A percentile compares a stretch with the other conserved stretches of the same genome.
phyloP scores from a whole-genome alignment of 768 basidiomycete genomes.

The Myochromella boudieri region DNA sequence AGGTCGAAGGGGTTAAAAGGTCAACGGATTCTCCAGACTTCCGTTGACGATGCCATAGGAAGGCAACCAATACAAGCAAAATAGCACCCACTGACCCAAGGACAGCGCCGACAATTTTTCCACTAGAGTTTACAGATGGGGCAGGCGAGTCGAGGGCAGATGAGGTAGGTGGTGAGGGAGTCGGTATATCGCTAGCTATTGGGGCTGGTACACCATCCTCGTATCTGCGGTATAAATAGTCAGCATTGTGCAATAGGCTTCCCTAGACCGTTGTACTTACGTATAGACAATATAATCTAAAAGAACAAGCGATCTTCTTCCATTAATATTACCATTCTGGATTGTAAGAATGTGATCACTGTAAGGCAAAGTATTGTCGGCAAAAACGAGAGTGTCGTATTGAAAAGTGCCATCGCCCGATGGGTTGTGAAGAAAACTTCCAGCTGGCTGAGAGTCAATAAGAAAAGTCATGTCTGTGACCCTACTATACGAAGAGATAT shows the following conservation, averaged over 20 bases:
- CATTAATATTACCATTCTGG: conserved; percentile 29
- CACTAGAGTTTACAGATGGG: background rate
- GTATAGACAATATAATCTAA: conserved; percentile 42
- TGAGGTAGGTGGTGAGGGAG: background rate
- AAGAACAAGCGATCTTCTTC: conserved; percentile 27
- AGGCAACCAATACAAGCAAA: conserved; percentile 20
- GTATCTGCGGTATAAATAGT: conserved; percentile 10
- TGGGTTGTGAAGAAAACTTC: conserved; percentile 23
- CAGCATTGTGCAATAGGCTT: background rate
- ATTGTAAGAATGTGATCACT: conserved; percentile 31
- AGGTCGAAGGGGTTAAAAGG: background rate
- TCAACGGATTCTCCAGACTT: conserved; percentile 9
- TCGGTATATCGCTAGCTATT: background rate
- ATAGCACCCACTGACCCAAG: conserved; percentile 24
- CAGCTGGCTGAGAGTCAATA: conserved; percentile 32
- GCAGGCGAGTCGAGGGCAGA: background rate
- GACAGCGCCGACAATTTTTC: conserved; percentile 28
- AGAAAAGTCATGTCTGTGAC: conserved; percentile 37
- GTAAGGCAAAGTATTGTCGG: conserved; percentile 23
- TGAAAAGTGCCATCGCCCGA: conserved; percentile 20
- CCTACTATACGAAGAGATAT: conserved; percentile 15
- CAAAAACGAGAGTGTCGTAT: conserved; percentile 36
- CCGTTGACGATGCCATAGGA: conserved; percentile 22
- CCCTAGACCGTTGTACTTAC: conserved; percentile 20
- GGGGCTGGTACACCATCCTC: conserved; percentile 6